Evolutionary conservation across 352 stramenopile species (phyloP).

Genomic region (Pythium sukuiense): DNA sequence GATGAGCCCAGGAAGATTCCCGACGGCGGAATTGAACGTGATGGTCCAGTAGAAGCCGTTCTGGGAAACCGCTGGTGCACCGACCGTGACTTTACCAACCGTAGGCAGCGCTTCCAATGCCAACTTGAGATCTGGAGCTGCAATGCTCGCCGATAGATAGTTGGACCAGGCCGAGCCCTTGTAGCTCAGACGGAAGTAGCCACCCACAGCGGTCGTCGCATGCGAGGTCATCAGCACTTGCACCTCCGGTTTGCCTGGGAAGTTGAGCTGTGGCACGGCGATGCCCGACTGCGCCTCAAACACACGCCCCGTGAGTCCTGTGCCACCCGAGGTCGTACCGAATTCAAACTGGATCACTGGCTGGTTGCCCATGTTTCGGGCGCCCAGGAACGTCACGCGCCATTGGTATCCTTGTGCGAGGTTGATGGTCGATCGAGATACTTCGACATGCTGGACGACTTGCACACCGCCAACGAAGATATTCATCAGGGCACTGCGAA

Average conservation of each 20-base stretch:
- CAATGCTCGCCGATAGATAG: slow-evolving; percentile 48
- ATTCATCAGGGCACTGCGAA: slow-evolving; percentile 89
- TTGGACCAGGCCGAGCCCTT: slow-evolving; percentile 72
- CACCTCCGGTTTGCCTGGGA: slow-evolving; percentile 66
- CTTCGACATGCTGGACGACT: slow-evolving; percentile 39
- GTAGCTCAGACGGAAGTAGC: slow-evolving; percentile 77
- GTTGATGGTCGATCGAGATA: slow-evolving; percentile 49
- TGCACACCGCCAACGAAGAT: slow-evolving; percentile 40
- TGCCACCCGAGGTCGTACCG: slow-evolving; percentile 24
- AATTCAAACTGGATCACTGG: slow-evolving; percentile 66
- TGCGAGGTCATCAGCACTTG: slow-evolving; percentile 73
- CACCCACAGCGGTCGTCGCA: slow-evolving; percentile 32
- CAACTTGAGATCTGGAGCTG: slow-evolving; percentile 42
- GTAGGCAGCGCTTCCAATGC: slow-evolving; percentile 66
- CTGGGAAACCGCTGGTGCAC: slow-evolving; percentile 24
- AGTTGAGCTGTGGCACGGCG: slow-evolving; percentile 36
- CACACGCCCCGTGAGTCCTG: slow-evolving; percentile 36
- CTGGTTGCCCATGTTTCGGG: slow-evolving; percentile 39
- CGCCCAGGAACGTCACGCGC: slow-evolving; percentile 36
- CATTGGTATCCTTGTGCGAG: slow-evolving; percentile 61
- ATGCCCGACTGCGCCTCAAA: slow-evolving; percentile 57
- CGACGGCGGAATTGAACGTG: slow-evolving; percentile 75
- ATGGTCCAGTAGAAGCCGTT: slow-evolving; percentile 72
- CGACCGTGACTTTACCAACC: slow-evolving; percentile 58
- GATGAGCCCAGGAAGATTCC: slow-evolving; percentile 47